phyloP scores from a whole-genome alignment of 306 rosid species.

The Mucuna pruriens region DNA sequence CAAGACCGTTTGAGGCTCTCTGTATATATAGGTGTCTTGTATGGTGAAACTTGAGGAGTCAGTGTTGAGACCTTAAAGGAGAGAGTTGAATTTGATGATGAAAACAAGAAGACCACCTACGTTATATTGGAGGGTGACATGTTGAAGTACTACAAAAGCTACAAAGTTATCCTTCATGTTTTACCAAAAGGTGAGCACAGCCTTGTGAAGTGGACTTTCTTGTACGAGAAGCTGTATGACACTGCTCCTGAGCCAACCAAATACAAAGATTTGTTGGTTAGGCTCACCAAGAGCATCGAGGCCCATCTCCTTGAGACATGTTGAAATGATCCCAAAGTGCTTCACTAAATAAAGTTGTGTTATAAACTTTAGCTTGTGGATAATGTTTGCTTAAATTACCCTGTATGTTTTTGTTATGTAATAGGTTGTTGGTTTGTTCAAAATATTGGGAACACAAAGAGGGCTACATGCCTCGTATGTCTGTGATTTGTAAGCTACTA shows the following conservation, averaged over 20 bases:
- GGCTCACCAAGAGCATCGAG: not conserved
- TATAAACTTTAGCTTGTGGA: not conserved
- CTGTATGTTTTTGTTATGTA: not conserved
- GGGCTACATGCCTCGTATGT: not conserved
- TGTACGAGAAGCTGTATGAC: constrained; percentile 9
- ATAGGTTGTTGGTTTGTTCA: not conserved
- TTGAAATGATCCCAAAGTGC: not conserved
- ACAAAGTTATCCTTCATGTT: constrained; percentile 19
- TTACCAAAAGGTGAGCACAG: not conserved
- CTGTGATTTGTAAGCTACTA: not conserved
- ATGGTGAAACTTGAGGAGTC: not conserved
- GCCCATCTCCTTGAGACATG: not conserved
- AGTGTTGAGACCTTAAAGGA: constrained; percentile 30
- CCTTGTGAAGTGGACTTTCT: constrained; percentile 29
- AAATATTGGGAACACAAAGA: not conserved
- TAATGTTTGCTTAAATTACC: not conserved
- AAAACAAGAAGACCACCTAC: constrained; percentile 18
- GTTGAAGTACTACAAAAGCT: constrained; percentile 29
- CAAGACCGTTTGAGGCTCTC: not conserved
- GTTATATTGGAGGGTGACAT: constrained; percentile 6
- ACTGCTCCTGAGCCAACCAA: constrained; percentile 27
- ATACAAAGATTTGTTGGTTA: constrained; percentile 27
- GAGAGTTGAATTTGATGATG: constrained; percentile 32
- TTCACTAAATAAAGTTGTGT: not conserved
- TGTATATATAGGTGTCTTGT: not conserved